These are phyloP conservation scores for Hypomyces rosellus DNA, from an alignment of 2,329 filamentous ascomycete species.

Conservation along the genomic window DNA sequence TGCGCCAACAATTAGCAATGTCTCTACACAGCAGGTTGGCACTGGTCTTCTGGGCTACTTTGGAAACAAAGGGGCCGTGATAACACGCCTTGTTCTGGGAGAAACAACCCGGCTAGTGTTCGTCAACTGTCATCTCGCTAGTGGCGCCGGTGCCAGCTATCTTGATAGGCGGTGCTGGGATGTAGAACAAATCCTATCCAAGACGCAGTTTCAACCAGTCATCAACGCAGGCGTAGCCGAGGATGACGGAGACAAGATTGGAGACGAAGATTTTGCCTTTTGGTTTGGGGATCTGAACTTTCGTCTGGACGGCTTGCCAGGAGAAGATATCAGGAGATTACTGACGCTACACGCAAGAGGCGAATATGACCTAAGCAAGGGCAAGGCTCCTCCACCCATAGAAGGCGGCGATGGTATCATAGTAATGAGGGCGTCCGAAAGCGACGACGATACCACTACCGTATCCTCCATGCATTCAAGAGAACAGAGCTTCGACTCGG, in stretches of 20 bases:
- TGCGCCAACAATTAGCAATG: constrained; percentile 65
- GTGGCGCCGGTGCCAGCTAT: constrained; percentile 70
- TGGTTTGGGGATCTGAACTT: constrained; percentile 98
- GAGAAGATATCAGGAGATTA: constrained; percentile 80
- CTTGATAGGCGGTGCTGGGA: constrained; percentile 89
- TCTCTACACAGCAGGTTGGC: constrained; percentile 77
- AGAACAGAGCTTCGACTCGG: constrained; percentile 34
- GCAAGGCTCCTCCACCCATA: constrained; percentile 29
- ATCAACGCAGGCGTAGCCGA: constrained; percentile 57
- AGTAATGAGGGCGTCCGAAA: constrained; percentile 38
- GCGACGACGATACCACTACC: constrained; percentile 39
- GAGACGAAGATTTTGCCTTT: constrained; percentile 88
- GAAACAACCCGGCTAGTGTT: constrained; percentile 88
- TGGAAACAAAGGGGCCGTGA: constrained; percentile 91
- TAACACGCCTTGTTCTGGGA: constrained; percentile 74
- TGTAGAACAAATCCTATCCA: constrained; percentile 65
- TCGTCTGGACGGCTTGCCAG: constrained; percentile 78
- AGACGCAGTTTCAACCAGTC: constrained; percentile 74
- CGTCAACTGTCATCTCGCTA: constrained; percentile 85
- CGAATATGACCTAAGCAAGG: constrained; percentile 57
- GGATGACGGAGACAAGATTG: constrained; percentile 64
- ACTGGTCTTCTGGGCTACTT: constrained; percentile 90
- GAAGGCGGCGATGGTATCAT: constrained; percentile 48
- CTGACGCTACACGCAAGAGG: constrained; percentile 76
- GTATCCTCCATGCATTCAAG: constrained; percentile 27